These are phyloP conservation scores for Petunia secreta DNA, from an alignment of 257 asterid species.

Conservation along the genomic window DNA sequence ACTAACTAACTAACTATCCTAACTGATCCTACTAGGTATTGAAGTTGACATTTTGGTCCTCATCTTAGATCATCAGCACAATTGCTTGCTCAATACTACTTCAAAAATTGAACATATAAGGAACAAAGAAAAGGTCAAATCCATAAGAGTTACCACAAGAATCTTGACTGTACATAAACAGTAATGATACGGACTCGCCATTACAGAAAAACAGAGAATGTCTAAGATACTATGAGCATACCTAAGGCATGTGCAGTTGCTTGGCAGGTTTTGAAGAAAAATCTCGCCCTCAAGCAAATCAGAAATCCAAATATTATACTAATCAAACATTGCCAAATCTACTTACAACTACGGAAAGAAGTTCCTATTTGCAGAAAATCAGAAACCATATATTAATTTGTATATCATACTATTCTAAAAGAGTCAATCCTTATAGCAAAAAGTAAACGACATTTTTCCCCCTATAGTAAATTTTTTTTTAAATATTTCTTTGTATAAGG, in stretches of 20 bases:
- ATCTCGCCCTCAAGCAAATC: slow-evolving; percentile 95
- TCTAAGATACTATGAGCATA: slow-evolving; percentile 36
- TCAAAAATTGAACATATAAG: slow-evolving; percentile 10
- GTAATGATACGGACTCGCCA: background rate
- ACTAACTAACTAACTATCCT: too few species aligned
- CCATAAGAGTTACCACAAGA: background rate
- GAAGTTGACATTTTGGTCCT: too few species aligned
- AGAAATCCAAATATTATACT: slow-evolving; percentile 41
- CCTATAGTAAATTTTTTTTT: too few species aligned
- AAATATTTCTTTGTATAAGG: too few species aligned
- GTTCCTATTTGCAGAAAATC: background rate
- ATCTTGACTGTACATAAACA: background rate
- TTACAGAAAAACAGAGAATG: background rate
- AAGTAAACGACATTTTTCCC: too few species aligned
- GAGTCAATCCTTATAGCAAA: too few species aligned
- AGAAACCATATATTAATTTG: background rate
- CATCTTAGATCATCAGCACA: too few species aligned
- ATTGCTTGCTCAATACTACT: background rate
- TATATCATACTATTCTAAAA: background rate
- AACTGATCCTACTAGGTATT: too few species aligned
- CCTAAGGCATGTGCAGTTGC: slow-evolving; percentile 92
- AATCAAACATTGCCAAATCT: slow-evolving; percentile 8
- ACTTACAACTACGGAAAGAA: background rate
- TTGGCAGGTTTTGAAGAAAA: slow-evolving; percentile 97
- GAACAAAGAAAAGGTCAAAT: background rate